Base-by-base conservation (phyloP, 176 grass and related monocot species). In the Typha latifolia region DNA sequence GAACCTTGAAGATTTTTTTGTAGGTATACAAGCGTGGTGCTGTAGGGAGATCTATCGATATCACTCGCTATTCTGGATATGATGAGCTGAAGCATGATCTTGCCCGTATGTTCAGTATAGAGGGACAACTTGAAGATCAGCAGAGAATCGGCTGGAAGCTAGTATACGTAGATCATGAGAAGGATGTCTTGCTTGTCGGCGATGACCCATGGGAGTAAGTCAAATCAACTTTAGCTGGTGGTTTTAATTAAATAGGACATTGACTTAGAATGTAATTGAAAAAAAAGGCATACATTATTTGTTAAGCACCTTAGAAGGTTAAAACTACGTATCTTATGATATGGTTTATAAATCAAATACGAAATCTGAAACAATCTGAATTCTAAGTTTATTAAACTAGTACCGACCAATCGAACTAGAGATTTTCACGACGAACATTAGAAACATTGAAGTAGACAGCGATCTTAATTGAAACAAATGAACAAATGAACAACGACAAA, bases 151-250 rank as follows among this genome's bases (percentile, higher is more conserved):
- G 95, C n/a, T 99, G 95, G 95, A 99, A 99, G 63, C 77, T 99
- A 61, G 95, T 99, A 69, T 99, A 94, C 71, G 86, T 78, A 65
- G 95, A 99, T 87, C 95, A 90, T 62, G 95, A 99, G 71, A 84
- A 77, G 5, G 95, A 99, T 29, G 84, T 99, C 18, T 81, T 99
- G 56, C 89, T 99, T 72, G 86, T 99, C 0, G 95, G 95, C 1
- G 95, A 99, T 49, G 95, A 99, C 57, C 95, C 95, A 62, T 99
- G 95, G 95, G 95, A 99, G 95, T 99, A 94, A 81, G 95, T 85
- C 68, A 43, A 13, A 61, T 15, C 4, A n/a, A 52, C 62, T 56
- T 47, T 62, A 47, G 49, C 68, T 69, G 65, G 32, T 37, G 29
- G 37, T 51, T 43, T 22, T 32, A 37, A 15, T 47, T 2, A 53